Evolutionary conservation across 2,329 filamentous ascomycete species (phyloP).

Genomic region (Rutstroemia sp.): DNA sequence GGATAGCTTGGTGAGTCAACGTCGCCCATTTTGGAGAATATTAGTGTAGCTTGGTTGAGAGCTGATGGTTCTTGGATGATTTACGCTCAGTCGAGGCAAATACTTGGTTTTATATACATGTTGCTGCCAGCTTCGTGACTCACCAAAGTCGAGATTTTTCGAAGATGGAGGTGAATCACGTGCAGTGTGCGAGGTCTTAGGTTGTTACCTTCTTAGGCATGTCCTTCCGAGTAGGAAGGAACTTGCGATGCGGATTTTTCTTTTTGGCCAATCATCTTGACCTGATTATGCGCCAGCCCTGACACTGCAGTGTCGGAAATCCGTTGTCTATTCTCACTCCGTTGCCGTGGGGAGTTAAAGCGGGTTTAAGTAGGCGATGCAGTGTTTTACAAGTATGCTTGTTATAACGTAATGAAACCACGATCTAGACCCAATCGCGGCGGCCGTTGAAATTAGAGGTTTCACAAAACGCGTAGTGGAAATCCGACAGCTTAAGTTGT

Average conservation of each 20-base stretch:
- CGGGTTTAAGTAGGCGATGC: background rate
- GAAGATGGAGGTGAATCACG: background rate
- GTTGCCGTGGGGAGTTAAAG: too few species aligned
- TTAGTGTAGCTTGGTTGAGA: background rate
- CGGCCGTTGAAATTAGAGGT: too few species aligned
- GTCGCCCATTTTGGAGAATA: background rate
- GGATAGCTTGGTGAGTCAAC: background rate
- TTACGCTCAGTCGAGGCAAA: background rate
- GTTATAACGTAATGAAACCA: too few species aligned
- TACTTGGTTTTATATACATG: background rate
- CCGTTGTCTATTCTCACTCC: too few species aligned
- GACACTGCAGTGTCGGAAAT: too few species aligned
- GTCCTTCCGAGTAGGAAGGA: background rate
- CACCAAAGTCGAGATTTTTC: background rate
- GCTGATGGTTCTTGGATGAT: background rate
- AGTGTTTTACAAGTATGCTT: background rate
- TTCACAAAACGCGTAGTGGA: too few species aligned
- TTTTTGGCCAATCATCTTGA: too few species aligned
- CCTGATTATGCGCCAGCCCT: too few species aligned
- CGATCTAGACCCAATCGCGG: too few species aligned
- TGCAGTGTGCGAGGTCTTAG: background rate
- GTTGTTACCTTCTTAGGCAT: background rate
- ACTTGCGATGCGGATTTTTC: background rate
- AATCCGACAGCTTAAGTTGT: too few species aligned
- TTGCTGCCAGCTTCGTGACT: background rate